Percentiles rank a stretch among this genome's conserved stretches.
Evolutionary conservation across 2,329 filamentous ascomycete species (phyloP).

Genomic region (Scleromitrula shiraiana): DNA sequence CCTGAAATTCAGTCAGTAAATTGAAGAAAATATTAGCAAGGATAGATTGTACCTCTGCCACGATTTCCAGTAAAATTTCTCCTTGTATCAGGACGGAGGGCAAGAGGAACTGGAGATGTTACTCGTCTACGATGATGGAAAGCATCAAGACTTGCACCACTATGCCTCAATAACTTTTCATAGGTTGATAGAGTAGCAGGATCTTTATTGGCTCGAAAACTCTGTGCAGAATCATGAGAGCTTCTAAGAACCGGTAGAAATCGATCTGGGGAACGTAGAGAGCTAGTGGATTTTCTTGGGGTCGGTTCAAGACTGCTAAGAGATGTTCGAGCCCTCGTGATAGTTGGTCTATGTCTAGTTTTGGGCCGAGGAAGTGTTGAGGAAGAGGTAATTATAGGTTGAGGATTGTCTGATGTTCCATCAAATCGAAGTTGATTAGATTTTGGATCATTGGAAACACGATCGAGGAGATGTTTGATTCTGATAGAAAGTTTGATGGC

Average conservation of each 20-base stretch:
- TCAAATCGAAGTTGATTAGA: constrained; percentile 4
- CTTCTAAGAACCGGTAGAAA: constrained; percentile 44
- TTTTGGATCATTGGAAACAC: background rate
- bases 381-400: background rate
- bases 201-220: constrained; percentile 44
- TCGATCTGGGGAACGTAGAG: constrained; percentile 41
- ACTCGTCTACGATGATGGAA: constrained; percentile 37
- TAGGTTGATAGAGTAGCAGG: constrained; percentile 36
- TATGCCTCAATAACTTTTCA: constrained; percentile 39
- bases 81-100: constrained; percentile 12
- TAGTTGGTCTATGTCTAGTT: constrained; percentile 5
- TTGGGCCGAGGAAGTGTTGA: constrained; percentile 18
- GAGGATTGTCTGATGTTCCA: constrained; percentile 4
- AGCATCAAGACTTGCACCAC: constrained; percentile 40
- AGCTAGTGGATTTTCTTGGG: constrained; percentile 15
- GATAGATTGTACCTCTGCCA: constrained; percentile 21
- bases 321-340: background rate
- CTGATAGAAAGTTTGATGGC: constrained; percentile 1
- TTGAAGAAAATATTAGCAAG: background rate
- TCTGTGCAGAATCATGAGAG: constrained; percentile 35
- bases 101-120: constrained; percentile 19
- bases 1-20: constrained; percentile 17
- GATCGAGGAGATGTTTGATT: background rate
- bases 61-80: constrained; percentile 20
- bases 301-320: constrained; percentile 4